Evolutionary conservation across 306 rosid genomes (phyloP), one percentile per base, ranked within the genome.

Genomic region (Hippophae gyantsensis): DNA sequence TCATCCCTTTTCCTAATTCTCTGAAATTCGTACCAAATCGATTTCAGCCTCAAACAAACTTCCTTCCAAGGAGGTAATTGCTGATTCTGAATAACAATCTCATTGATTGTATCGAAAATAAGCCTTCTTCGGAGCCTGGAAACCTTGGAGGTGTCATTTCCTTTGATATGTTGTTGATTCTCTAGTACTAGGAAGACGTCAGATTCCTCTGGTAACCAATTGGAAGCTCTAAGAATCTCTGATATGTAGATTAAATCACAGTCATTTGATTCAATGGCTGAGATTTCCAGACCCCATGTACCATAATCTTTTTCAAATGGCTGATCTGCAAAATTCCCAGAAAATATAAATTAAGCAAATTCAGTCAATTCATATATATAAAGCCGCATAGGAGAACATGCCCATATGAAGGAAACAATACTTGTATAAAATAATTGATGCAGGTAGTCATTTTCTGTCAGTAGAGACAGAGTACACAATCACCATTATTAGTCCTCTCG

Each of bases 41-140:
- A 69, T 6, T 63, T 61, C 69, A 81, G 75, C 6, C 66, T 70
- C 44, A 54, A 55, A 0, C 68, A 66, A 3, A 50, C 66, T 1
- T 68, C 74, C 80, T 78, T 88, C 99, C 99, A 88, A 3, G 95
- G 95, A 10, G 96, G 96, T 3, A 87, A 45, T 46, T 69, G 78
- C 8, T 76, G 63, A 50, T 80, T 78, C 42, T 84, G 80, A 54
- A 58, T 56, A 1, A 85, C 65, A 42, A 92, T 88, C 51, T 88
- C 96, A 13, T 54, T 72, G 7, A 92, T 69, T 0, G 83, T 86
- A 70, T 92, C 99, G 59, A 92, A 92, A 9, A 88, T 73, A 25
- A 88, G 73, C 64, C 76, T 77, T 60, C 99, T 80, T 9, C 75
- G 77, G 6, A 88, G 77, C 7, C 48, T 82, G 0, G 86, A 80